These are phyloP conservation scores for Torulaspora quercuum DNA, from an alignment of 805 yeast species.

Conservation along the genomic window DNA sequence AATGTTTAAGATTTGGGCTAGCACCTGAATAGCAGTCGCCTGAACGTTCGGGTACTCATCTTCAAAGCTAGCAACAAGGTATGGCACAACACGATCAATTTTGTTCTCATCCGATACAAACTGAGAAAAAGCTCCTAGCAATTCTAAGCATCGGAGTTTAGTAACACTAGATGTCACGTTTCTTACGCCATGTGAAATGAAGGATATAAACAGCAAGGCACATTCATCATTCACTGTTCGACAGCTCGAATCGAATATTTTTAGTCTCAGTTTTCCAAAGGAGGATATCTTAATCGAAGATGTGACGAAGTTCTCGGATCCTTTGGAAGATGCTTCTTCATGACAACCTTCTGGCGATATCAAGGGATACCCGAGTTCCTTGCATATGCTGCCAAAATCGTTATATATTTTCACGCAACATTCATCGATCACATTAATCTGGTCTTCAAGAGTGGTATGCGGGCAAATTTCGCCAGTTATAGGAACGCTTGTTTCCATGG, in stretches of 20 bases:
- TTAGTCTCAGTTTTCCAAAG: conserved; percentile 16
- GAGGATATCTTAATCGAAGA: conserved; percentile 12
- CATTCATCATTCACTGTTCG: conserved; percentile 26
- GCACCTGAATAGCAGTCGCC: conserved; percentile 56
- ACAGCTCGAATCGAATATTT: conserved; percentile 2
- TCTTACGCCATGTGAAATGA: conserved; percentile 28
- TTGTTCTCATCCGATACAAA: conserved; percentile 77
- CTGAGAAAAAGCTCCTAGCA: conserved; percentile 73
- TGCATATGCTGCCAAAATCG: conserved; percentile 48
- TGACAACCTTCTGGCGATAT: neutral
- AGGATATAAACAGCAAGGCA: conserved; percentile 29
- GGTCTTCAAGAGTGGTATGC: conserved; percentile 20
- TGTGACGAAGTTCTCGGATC: conserved; percentile 9
- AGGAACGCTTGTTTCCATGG: conserved; percentile 25
- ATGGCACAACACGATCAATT: conserved; percentile 82
- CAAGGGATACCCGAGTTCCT: conserved; percentile 22
- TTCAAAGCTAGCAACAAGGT: conserved; percentile 57
- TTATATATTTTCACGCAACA: conserved; percentile 53
- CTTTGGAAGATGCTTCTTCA: neutral
- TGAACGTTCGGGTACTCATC: conserved; percentile 70
- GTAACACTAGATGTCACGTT: conserved; percentile 20
- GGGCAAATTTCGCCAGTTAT: conserved; percentile 18
- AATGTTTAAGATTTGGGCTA: conserved; percentile 64
- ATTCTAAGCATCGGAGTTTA: conserved; percentile 59
- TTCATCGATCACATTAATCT: conserved; percentile 20